Evolutionary conservation across 106 monocot genomes (phyloP).

Genomic region (Narthecium ossifragum): DNA sequence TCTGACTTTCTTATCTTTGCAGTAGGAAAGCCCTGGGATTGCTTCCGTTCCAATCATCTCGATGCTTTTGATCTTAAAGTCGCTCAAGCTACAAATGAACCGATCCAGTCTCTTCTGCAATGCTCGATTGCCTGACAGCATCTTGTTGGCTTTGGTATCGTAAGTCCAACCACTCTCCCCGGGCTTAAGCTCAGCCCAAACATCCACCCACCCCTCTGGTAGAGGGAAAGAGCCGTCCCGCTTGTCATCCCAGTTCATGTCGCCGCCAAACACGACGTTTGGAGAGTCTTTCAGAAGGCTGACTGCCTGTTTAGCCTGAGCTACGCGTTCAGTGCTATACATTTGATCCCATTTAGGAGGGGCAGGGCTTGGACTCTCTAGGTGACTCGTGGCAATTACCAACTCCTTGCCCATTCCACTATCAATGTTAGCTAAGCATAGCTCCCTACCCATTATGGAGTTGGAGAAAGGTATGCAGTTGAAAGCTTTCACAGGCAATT

Average conservation of each 20-base stretch:
- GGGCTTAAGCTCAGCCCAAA: conserved; percentile 36
- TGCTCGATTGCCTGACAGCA: conserved; percentile 45
- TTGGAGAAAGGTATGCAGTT: conserved; percentile 35
- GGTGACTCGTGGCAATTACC: conserved; percentile 53
- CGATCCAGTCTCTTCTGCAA: conserved; percentile 81
- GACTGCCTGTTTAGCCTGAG: conserved; percentile 50
- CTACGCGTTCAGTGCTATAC: conserved; percentile 48
- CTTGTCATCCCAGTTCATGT: conserved; percentile 86
- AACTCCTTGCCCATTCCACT: conserved; percentile 21
- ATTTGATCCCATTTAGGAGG: conserved; percentile 64
- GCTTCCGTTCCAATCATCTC: conserved; percentile 82
- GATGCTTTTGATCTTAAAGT: conserved; percentile 50
- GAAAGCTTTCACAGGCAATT: conserved; percentile 46
- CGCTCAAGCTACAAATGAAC: conserved; percentile 45
- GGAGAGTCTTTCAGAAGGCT: conserved; percentile 23
- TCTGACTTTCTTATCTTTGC: conserved; percentile 41
- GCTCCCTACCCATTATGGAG: conserved; percentile 64
- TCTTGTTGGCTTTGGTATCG: conserved; percentile 59
- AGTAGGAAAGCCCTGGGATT: conserved; percentile 42
- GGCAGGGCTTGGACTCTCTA: conserved; percentile 62
- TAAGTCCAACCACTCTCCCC: conserved; percentile 63
- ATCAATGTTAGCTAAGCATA: conserved; percentile 41
- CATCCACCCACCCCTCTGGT: conserved; percentile 49
- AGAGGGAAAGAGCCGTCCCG: conserved; percentile 54
- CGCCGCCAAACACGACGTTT: conserved; percentile 57